A percentile compares a stretch with the other conserved stretches of the same genome.
Evolutionary conservation across 257 asterid genomes (phyloP).

Genomic region (Ajuga chamaepitys): DNA sequence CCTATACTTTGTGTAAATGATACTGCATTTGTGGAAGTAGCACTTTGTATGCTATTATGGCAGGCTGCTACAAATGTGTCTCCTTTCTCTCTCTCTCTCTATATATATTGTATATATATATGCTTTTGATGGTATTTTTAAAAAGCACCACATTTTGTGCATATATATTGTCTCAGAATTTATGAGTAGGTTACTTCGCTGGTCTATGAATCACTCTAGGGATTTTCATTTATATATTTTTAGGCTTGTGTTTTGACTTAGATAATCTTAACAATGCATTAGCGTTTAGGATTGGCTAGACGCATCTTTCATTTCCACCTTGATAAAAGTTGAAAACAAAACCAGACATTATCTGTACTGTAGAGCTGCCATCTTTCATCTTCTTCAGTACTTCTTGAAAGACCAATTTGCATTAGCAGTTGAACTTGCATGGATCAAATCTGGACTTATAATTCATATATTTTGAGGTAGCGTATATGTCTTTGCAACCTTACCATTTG

Average conservation of each 20-base stretch:
- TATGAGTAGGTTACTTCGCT: neutral
- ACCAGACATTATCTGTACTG: neutral
- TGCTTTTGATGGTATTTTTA: neutral
- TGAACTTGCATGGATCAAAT: neutral
- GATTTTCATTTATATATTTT: neutral
- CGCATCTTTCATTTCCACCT: neutral
- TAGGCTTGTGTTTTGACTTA: neutral
- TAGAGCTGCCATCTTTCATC: neutral
- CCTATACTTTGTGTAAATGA: neutral
- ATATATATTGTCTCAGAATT: neutral
- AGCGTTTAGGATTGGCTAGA: neutral
- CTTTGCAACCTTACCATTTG: conserved; percentile 14
- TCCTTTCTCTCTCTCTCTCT: too few relatives aligned
- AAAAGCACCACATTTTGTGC: neutral
- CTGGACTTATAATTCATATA: neutral
- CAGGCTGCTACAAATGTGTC: neutral
- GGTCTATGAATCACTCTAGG: neutral
- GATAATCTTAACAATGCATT: neutral
- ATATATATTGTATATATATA: neutral
- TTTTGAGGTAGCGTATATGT: neutral
- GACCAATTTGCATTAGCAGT: neutral
- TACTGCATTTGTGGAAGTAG: neutral
- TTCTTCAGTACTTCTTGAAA: neutral
- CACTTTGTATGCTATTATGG: neutral
- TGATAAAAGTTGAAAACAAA: neutral